Conservation (phyloP, 352 stramenopile species). For the Phytophthora multivora region DNA sequence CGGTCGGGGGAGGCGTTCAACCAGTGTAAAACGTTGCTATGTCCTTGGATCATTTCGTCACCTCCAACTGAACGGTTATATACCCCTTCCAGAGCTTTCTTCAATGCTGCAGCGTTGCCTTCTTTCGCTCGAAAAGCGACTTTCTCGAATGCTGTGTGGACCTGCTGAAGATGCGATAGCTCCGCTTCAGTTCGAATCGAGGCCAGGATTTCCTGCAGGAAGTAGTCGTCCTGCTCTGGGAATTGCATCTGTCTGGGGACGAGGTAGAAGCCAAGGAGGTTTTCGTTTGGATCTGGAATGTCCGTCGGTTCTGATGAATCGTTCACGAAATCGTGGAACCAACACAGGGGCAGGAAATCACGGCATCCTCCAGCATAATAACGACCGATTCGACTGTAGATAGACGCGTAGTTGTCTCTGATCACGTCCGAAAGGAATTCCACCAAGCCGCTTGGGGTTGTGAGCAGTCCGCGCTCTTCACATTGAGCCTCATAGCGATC, state of each 20-base stretch:
- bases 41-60: conserved; percentile 1
- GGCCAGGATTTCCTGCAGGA: conserved; percentile 47
- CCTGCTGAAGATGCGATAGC: conserved; percentile 28
- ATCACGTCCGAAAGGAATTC: conserved; percentile 42
- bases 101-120: conserved; percentile 14
- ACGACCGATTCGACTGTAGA: conserved; percentile 45
- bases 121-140: conserved; percentile 24
- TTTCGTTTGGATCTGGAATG: conserved; percentile 50
- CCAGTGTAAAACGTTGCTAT: conserved; percentile 18
- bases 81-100: conserved; percentile 20
- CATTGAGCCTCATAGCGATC: conserved; percentile 27
- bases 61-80: neutral
- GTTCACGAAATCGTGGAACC: conserved; percentile 27
- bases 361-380: conserved; percentile 56
- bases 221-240: conserved; percentile 54
- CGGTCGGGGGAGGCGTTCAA: conserved; percentile 8
- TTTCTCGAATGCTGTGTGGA: conserved; percentile 37
- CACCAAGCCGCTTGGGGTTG: conserved; percentile 10
- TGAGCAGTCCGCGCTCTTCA: conserved; percentile 13
- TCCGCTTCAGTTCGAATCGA: conserved; percentile 39
- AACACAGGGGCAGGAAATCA: conserved; percentile 56
- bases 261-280: conserved; percentile 63
- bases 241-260: conserved; percentile 66
- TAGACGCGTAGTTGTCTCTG: conserved; percentile 39
- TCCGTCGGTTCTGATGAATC: conserved; percentile 12